Percentiles rank a stretch among this genome's conserved stretches.
These are phyloP conservation scores for Amanita fuliginea DNA, from an alignment of 768 basidiomycete species.

Conservation along the genomic window DNA sequence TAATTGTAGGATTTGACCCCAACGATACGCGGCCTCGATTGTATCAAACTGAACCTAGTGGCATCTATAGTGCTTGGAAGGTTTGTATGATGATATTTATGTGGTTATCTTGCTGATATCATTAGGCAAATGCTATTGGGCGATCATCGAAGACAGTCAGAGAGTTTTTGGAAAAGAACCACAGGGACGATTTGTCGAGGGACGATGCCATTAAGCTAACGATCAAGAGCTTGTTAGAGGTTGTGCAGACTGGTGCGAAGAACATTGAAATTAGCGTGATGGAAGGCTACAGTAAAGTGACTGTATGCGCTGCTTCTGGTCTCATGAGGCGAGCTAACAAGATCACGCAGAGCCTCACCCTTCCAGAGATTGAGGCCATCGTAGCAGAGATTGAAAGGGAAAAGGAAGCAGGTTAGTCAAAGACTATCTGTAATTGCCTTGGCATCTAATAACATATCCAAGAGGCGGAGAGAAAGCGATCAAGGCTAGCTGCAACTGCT, in stretches of 20 bases:
- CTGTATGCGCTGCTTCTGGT: constrained; percentile 36
- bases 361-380: constrained; percentile 82
- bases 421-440: not conserved
- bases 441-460: constrained; percentile 11
- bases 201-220: constrained; percentile 93
- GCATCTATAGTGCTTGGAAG: constrained; percentile 99
- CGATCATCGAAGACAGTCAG: constrained; percentile 97
- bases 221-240: constrained; percentile 90
- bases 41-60: constrained; percentile 96
- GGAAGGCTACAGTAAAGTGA: constrained; percentile 90
- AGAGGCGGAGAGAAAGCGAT: constrained; percentile 94
- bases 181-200: constrained; percentile 79
- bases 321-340: constrained; percentile 3
- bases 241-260: constrained; percentile 99
- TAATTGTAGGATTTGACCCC: constrained; percentile 96
- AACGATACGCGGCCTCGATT: constrained; percentile 78
- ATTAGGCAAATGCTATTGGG: constrained; percentile 92
- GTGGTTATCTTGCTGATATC: not conserved
- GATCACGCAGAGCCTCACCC: constrained; percentile 60
- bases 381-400: constrained; percentile 92
- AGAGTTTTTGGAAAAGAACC: constrained; percentile 97
- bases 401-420: constrained; percentile 81
- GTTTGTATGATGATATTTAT: constrained; percentile 24
- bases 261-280: constrained; percentile 99
- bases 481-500: constrained; percentile 82